Evolutionary conservation across 768 basidiomycete genomes (phyloP), one percentile per base, ranked within the genome.

Genomic region (Lyophyllum atratum): DNA sequence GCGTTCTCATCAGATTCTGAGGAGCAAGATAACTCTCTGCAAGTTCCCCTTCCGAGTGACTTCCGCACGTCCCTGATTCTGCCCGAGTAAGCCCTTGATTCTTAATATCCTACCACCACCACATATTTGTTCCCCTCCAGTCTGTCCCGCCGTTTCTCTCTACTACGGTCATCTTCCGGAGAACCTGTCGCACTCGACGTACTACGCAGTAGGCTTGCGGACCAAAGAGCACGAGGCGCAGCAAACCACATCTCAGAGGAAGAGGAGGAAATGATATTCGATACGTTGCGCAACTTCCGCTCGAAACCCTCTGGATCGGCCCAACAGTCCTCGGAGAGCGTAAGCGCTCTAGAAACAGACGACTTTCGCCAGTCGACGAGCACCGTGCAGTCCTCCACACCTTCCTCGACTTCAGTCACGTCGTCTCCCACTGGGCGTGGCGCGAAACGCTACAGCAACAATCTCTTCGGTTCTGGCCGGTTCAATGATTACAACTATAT

Each of bases 21-120:
- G 55, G 45, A 64, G 42, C 74, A 72, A 58, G 76, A 76, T 44
- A 61, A 68, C 47, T 74, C 85, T 2, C 84, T 82, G 48, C 78
- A 81, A 61, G 78, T 93, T 17, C 87, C 89, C 52, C 81, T 87
- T 9, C 74, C 79, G 43, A 84, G 82, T 76, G 85, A 92, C 72
- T 94, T 94, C 76, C 88, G 92, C 66, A 92, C 92, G 28, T 92
- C 91, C 58, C 81, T 89, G 68, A 92, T 94, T 65, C 74, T 94
- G 48, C 90, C 90, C 70, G 90, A 89, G 92, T 94, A 73, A 76
- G 89, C 78, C 40, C 59, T 26, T 14, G 52, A 26, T 51, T 62
- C 47, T 21, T 63, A 54, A 47, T 59, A 49, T 57, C 48, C 51
- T 51, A 34, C 15, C 58, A 54, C 31, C 42, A 48, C n/a, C 52